These are phyloP conservation scores for Saccharomyces pastorianus DNA, from an alignment of 1,139 yeast species.

Conservation along the genomic window DNA sequence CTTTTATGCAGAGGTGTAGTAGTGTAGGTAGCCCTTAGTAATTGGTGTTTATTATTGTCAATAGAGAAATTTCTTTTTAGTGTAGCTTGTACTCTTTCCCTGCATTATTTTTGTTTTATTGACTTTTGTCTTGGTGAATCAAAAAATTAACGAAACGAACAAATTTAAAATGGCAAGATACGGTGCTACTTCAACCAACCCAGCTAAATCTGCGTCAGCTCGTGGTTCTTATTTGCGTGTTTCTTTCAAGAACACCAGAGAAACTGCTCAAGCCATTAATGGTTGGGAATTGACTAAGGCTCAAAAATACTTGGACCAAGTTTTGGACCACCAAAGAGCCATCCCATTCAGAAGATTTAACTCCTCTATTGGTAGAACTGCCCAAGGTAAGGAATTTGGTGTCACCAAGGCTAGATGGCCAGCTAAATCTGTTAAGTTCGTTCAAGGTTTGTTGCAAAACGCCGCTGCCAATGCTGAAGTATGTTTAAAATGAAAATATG, in stretches of 20 bases:
- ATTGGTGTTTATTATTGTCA: not conserved
- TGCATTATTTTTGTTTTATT: not conserved
- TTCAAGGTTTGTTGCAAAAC: slow-evolving; percentile 89
- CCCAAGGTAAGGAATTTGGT: slow-evolving; percentile 99
- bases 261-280: slow-evolving; percentile 94
- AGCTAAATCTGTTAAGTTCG: slow-evolving; percentile 92
- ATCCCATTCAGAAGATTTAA: slow-evolving; percentile 98
- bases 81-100: not conserved
- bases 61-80: not conserved
- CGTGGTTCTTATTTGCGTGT: slow-evolving; percentile 99
- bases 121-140: not conserved
- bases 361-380: slow-evolving; percentile 96
- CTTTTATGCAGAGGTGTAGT: not conserved
- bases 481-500: slow-evolving; percentile 24
- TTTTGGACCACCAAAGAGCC: slow-evolving; percentile 96
- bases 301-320: slow-evolving; percentile 91
- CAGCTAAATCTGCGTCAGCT: slow-evolving; percentile 98
- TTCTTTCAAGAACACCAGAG: slow-evolving; percentile 99
- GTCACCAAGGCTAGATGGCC: slow-evolving; percentile 99
- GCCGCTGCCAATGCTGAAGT: slow-evolving; percentile 97
- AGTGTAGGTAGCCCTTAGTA: not conserved
- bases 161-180: slow-evolving; percentile 66
- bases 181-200: slow-evolving; percentile 98
- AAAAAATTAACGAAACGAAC: not conserved
- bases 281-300: slow-evolving; percentile 98